Base-by-base conservation (phyloP, 192 early-diverging fungal species). In the Coemansia erecta region DNA sequence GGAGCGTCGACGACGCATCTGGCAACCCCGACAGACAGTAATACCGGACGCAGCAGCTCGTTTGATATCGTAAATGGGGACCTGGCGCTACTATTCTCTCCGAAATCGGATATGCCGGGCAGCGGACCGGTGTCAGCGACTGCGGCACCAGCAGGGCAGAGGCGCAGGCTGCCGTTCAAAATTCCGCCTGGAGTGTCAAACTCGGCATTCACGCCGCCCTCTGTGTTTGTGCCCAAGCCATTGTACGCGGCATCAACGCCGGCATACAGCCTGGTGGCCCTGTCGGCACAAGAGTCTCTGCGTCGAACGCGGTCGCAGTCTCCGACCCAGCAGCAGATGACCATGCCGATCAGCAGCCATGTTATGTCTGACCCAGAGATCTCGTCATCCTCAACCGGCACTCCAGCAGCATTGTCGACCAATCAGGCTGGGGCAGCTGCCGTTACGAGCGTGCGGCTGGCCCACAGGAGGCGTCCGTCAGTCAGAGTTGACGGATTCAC, bases 11-110 rank as follows among this genome's bases (percentile, higher is more conserved):
- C 9, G 14, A 13, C 56, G 8, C 52, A 48, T 21, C 37, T 63
- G 17, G 61, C 56, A 33, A 70, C 68, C 3, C 68, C 68, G 1
- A 56, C 68, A 28, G 68, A 71, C 61, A 71, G 61, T 58, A 71
- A 56, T 45, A 43, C 58, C 23, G 57, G 56, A 21, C 33, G 56
- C 14, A 64, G 50, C 58, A 51, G 41, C 21, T 64, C 68, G 17
- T 42, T 60, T 23, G 61, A 63, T 8, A 3, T 26, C 31, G 31
- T 11, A 18, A 31, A 41, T 28, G 24, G 17, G 23, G 47, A 43
- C 8, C 5, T 15, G 17, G 26, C 23, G 19, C 43, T 54, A 53
- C 51, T 53, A 11, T 53, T 37, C 33, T 53, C 51, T 8, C 51
- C 28, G 31, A 53, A 37, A 28, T 53, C 51, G 28, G 51, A 53